A percentile compares a stretch with the other conserved stretches of the same genome.
Evolutionary conservation across 2,329 filamentous ascomycete species (phyloP).

Genomic region (Lachnellula cervina): DNA sequence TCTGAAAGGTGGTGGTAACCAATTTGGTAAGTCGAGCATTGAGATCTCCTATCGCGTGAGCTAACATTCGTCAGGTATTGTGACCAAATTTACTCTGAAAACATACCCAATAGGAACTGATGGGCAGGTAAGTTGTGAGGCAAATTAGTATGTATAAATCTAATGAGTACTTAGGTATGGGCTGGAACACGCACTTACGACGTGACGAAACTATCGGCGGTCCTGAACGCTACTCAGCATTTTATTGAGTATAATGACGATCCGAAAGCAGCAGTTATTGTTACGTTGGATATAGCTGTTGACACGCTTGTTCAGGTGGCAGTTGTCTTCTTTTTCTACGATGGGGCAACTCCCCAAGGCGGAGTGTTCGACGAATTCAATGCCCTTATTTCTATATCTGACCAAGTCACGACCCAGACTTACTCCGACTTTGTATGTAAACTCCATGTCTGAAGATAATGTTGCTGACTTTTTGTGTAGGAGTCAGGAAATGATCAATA

Average conservation of each 20-base stretch:
- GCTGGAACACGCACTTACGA: conserved; percentile 35
- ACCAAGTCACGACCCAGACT: conserved; percentile 19
- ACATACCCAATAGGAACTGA: conserved; percentile 24
- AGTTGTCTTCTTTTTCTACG: conserved; percentile 34
- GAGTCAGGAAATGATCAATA: background rate
- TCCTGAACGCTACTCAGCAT: conserved; percentile 47
- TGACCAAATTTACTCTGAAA: conserved; percentile 32
- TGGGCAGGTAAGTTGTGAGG: conserved; percentile 20
- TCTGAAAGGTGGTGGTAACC: conserved; percentile 24
- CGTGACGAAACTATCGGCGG: conserved; percentile 21
- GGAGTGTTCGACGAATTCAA: conserved; percentile 23
- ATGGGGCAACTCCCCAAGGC: conserved; percentile 30
- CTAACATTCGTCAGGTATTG: conserved; percentile 29
- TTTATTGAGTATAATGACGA: conserved; percentile 49
- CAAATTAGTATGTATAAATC: background rate
- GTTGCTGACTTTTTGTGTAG: background rate
- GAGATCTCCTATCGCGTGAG: conserved; percentile 22
- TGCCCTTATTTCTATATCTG: conserved; percentile 4
- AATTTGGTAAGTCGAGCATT: conserved; percentile 24
- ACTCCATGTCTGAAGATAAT: no score
- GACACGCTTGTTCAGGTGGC: conserved; percentile 19
- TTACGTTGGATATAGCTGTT: conserved; percentile 21
- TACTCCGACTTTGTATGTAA: conserved; percentile 32
- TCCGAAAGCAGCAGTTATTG: conserved; percentile 31
- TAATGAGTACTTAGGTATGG: conserved; percentile 30